Conservation (phyloP, 1,284 basidiomycete species). For the Cutaneotrichosporon cavernicola region DNA sequence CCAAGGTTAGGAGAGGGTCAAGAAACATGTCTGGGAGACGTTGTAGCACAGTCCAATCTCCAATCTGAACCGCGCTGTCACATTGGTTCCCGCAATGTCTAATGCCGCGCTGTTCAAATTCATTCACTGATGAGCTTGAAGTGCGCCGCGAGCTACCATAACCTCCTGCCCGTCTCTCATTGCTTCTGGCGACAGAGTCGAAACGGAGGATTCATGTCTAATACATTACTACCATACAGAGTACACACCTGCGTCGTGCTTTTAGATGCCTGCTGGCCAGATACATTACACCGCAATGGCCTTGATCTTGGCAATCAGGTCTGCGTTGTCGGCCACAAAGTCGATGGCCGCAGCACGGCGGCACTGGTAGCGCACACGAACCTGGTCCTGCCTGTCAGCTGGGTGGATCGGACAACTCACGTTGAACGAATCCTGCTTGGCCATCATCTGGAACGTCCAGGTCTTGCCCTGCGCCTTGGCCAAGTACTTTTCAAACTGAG, state of each 20-base stretch:
- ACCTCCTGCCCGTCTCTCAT: not conserved
- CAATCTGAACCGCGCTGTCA: too few species aligned
- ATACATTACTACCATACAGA: constrained; percentile 1
- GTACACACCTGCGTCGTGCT: not conserved
- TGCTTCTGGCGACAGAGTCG: not conserved
- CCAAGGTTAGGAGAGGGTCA: too few species aligned
- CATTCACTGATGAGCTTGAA: too few species aligned
- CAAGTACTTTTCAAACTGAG: constrained; percentile 64
- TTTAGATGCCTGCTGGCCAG: not conserved
- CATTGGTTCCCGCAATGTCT: too few species aligned
- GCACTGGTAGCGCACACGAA: constrained; percentile 78
- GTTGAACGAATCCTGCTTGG: constrained; percentile 82
- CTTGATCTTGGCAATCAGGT: constrained; percentile 59
- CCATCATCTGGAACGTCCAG: constrained; percentile 82
- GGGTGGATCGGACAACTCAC: constrained; percentile 56
- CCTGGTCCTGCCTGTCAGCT: constrained; percentile 61
- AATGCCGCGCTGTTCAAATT: too few species aligned
- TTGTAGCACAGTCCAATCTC: too few species aligned
- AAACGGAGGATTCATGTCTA: not conserved
- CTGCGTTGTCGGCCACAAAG: constrained; percentile 67
- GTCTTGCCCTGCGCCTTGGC: constrained; percentile 66
- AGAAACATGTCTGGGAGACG: too few species aligned
- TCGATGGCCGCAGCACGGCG: constrained; percentile 66
- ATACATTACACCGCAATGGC: constrained; percentile 32
- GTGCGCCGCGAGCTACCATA: too few species aligned